Percentiles rank a stretch among this genome's conserved stretches.
Evolutionary conservation across 345 rosid genomes (phyloP).

Genomic region (Litchi chinensis): DNA sequence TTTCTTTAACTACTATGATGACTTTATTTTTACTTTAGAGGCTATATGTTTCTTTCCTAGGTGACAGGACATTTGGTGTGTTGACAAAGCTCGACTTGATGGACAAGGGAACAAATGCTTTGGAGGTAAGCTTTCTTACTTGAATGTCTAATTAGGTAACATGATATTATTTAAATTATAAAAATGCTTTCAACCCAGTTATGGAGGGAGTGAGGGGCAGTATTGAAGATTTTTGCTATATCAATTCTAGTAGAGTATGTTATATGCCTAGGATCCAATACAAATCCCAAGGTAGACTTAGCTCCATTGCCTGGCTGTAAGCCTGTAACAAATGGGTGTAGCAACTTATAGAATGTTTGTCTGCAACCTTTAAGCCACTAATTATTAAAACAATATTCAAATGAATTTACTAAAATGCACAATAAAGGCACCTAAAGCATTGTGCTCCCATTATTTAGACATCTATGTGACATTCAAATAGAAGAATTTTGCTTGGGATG

Average conservation of each 20-base stretch:
- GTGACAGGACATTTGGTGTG: slow-evolving; percentile 76
- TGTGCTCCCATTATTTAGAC: neutral
- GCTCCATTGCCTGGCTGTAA: neutral
- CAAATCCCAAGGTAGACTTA: neutral
- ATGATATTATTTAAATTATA: neutral
- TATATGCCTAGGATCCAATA: neutral
- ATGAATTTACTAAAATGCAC: neutral
- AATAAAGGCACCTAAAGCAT: neutral
- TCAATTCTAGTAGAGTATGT: slow-evolving; percentile 1
- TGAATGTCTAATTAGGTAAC: slow-evolving; percentile 1
- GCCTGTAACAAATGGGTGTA: neutral
- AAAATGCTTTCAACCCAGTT: neutral
- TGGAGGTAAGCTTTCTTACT: slow-evolving; percentile 49
- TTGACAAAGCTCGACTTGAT: slow-evolving; percentile 77
- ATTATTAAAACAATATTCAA: neutral
- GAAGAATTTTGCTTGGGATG: neutral
- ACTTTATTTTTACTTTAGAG: slow-evolving; percentile 22
- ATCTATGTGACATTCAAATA: neutral
- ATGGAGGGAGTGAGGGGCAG: neutral
- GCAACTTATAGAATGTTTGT: neutral
- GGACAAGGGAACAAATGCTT: slow-evolving; percentile 79
- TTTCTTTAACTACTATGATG: neutral
- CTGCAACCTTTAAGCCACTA: neutral
- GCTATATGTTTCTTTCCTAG: slow-evolving; percentile 33
- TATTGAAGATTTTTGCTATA: neutral